Evolutionary conservation across 306 rosid genomes (phyloP).

Genomic region (Lagenaria siceraria): DNA sequence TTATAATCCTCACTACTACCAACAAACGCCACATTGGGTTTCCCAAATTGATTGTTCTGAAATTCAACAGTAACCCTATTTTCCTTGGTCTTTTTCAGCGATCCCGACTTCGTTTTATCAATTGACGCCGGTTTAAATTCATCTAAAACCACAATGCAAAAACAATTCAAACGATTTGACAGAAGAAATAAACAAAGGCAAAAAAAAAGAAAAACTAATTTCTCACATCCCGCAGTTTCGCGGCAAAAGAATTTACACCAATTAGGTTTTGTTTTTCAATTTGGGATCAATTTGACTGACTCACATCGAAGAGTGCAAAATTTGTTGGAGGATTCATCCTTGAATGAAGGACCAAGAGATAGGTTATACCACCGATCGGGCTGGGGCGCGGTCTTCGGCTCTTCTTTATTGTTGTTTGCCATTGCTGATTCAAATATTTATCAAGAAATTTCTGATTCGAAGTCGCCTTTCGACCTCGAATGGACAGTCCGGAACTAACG

Average conservation of each 20-base stretch:
- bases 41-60: constrained; percentile 79
- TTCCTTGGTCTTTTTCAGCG: constrained; percentile 66
- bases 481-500: no score
- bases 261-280: not conserved
- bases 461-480: no score
- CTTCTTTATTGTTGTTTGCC: constrained; percentile 72
- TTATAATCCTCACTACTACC: constrained; percentile 82
- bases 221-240: not conserved
- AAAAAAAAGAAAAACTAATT: not conserved
- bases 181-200: not conserved
- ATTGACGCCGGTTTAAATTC: constrained; percentile 92
- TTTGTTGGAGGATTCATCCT: constrained; percentile 62
- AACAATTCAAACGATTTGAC: not conserved
- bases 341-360: constrained; percentile 72
- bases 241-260: constrained; percentile 3
- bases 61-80: constrained; percentile 75
- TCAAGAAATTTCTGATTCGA: no score
- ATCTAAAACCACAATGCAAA: constrained; percentile 25
- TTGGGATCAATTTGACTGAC: not conserved
- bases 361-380: constrained; percentile 77
- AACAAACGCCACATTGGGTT: constrained; percentile 78
- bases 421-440: constrained; percentile 9
- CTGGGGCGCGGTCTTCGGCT: constrained; percentile 73
- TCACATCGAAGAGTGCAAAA: constrained; percentile 90
- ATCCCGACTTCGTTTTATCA: constrained; percentile 65